phyloP scores from a whole-genome alignment of 306 rosid genomes.

The Datisca glomerata region DNA sequence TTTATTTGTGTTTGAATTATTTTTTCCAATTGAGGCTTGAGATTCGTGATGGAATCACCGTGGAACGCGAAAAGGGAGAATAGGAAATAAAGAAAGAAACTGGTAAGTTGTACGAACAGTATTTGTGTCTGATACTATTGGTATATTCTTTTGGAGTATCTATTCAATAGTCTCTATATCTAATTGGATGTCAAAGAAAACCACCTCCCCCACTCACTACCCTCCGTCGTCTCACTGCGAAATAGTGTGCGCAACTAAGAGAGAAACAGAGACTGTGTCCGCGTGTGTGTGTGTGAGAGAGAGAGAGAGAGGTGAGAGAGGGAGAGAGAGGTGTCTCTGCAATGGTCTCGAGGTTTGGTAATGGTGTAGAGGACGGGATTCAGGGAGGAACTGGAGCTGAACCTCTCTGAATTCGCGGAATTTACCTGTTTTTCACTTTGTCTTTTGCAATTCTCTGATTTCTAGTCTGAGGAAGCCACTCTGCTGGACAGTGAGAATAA shows the following conservation, averaged over 20 bases:
- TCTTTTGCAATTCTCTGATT: constrained; percentile 12
- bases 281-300: too few relatives aligned
- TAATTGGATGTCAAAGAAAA: constrained; percentile 16
- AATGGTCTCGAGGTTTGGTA: constrained; percentile 36
- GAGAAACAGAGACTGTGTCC: too few relatives aligned
- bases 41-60: too few relatives aligned
- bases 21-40: too few relatives aligned
- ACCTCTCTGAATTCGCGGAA: constrained; percentile 34
- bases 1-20: too few relatives aligned
- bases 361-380: constrained; percentile 24
- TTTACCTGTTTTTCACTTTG: too few relatives aligned
- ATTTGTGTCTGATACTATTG: constrained; percentile 30
- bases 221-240: constrained; percentile 3
- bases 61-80: constrained; percentile 13
- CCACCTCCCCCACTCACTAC: constrained; percentile 12
- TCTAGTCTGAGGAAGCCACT: background rate
- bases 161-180: constrained; percentile 15
- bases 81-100: constrained; percentile 11
- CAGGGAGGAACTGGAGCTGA: constrained; percentile 30
- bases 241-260: background rate
- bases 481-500: too few relatives aligned
- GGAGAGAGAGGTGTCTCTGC: constrained; percentile 5
- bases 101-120: constrained; percentile 8
- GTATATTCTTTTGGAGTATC: constrained; percentile 42
- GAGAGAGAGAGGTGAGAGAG: constrained; percentile 4